Evolutionary conservation across 176 grass and related monocot species (phyloP).

Genomic region (Alloteropsis semialata): DNA sequence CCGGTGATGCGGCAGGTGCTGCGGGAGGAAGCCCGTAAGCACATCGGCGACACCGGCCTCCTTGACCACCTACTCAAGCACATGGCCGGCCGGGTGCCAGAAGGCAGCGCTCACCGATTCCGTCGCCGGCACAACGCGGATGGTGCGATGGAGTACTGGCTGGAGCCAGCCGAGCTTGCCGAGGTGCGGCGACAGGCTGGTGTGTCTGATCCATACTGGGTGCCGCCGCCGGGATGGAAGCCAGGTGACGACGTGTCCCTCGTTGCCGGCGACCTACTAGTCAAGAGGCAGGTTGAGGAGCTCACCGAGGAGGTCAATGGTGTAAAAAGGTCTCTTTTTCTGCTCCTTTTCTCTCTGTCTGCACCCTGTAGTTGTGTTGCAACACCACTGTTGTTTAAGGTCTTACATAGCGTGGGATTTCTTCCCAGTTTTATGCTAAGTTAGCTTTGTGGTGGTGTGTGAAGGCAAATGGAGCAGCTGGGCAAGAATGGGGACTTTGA

Average conservation of each 20-base stretch:
- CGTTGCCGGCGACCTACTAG: constrained; percentile 40
- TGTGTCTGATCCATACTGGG: constrained; percentile 66
- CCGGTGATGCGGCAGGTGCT: constrained; percentile 70
- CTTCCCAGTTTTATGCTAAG: background rate
- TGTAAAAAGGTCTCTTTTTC: constrained; percentile 42
- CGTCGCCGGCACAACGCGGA: constrained; percentile 77
- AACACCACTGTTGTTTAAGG: background rate
- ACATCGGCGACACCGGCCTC: constrained; percentile 87
- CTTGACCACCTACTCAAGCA: constrained; percentile 92
- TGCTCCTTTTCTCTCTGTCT: background rate
- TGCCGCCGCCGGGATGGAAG: constrained; percentile 80
- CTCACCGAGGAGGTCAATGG: constrained; percentile 53
- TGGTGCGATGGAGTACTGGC: constrained; percentile 93
- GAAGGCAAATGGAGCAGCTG: constrained; percentile 48
- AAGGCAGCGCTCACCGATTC: constrained; percentile 61
- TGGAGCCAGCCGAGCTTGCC: constrained; percentile 78
- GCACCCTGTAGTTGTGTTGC: background rate
- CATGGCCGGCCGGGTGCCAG: constrained; percentile 67
- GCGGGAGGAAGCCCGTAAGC: constrained; percentile 74
- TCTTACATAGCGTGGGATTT: background rate
- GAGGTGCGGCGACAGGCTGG: constrained; percentile 55
- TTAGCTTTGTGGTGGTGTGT: constrained; percentile 22
- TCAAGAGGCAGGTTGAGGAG: constrained; percentile 59
- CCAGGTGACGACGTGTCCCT: constrained; percentile 55
- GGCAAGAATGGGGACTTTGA: constrained; percentile 37